Percentiles rank a stretch among this genome's conserved stretches.
Evolutionary conservation across 2,329 filamentous ascomycete species (phyloP).

Genomic region (Xylariaceae sp.): DNA sequence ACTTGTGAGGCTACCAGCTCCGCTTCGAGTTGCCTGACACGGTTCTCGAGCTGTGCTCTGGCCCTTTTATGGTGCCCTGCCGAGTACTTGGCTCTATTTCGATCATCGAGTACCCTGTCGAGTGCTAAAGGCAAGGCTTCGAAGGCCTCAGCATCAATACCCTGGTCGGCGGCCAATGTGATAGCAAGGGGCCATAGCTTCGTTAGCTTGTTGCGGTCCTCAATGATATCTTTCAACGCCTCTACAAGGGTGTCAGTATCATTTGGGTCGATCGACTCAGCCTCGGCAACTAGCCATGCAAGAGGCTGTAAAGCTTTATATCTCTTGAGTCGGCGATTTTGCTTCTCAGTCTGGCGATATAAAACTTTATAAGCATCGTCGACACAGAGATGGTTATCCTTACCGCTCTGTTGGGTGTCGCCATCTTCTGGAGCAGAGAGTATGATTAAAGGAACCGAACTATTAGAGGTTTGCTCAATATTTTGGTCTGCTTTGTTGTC

Average conservation of each 20-base stretch:
- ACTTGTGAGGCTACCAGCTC: not conserved
- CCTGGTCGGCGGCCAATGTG: slow-evolving; percentile 30
- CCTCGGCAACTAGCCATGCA: slow-evolving; percentile 26
- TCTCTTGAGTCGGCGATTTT: not conserved
- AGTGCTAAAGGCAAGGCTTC: slow-evolving; percentile 6
- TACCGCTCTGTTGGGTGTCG: not conserved
- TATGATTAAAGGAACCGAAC: slow-evolving; percentile 15
- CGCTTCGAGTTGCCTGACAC: not conserved
- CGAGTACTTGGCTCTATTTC: not conserved
- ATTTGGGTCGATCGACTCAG: slow-evolving; percentile 19
- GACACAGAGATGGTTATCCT: not conserved
- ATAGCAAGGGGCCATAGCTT: slow-evolving; percentile 29
- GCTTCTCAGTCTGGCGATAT: not conserved
- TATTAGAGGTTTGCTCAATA: not conserved
- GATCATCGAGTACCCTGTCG: slow-evolving; percentile 6
- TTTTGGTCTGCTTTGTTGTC: not conserved
- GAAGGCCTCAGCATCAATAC: slow-evolving; percentile 3
- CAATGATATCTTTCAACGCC: slow-evolving; percentile 26
- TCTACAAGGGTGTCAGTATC: slow-evolving; percentile 13
- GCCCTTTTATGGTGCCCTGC: slow-evolving; percentile 8
- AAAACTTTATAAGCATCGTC: not conserved
- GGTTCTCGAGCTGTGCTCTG: not conserved
- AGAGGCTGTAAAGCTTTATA: slow-evolving; percentile 23
- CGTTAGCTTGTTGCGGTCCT: slow-evolving; percentile 24
- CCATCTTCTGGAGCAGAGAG: slow-evolving; percentile 20